Percentiles rank a stretch among this genome's conserved stretches.
Evolutionary conservation across 179 eudicot genomes (phyloP).

Genomic region (Silene vulgaris): DNA sequence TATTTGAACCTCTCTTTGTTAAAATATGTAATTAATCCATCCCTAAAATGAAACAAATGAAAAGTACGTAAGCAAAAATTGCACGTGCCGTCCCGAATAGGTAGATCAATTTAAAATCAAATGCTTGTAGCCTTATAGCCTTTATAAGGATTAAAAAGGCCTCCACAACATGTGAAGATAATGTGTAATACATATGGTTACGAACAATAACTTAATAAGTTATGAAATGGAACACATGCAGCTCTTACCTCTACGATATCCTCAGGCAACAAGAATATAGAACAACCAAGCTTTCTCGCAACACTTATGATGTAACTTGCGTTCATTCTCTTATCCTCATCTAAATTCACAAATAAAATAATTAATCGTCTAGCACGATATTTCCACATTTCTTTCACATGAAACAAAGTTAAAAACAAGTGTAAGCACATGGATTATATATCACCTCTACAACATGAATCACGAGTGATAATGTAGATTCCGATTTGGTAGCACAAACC

Average conservation of each 20-base stretch:
- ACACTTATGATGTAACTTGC: slow-evolving; percentile 81
- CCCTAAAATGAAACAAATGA: neutral
- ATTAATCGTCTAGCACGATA: neutral
- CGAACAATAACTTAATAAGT: neutral
- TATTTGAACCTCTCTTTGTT: too few species aligned
- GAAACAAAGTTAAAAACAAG: neutral
- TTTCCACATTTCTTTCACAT: neutral
- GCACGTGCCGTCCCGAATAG: neutral
- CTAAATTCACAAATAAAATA: slow-evolving; percentile 27
- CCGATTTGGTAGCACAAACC: neutral
- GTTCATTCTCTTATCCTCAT: slow-evolving; percentile 75
- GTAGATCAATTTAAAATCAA: neutral
- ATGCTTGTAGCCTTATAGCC: neutral
- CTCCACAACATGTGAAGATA: neutral
- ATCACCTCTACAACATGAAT: neutral
- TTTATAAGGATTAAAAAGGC: neutral
- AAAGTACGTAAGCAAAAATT: neutral
- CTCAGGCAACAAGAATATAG: slow-evolving; percentile 77
- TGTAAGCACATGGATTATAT: too few species aligned
- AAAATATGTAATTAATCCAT: too few species aligned
- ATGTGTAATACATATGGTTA: neutral
- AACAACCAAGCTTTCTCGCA: slow-evolving; percentile 79
- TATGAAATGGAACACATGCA: neutral
- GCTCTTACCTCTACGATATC: slow-evolving; percentile 64
- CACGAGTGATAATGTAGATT: neutral